Conservation (phyloP, 1,139 yeast species). For the Geotrichum fermentans region DNA sequence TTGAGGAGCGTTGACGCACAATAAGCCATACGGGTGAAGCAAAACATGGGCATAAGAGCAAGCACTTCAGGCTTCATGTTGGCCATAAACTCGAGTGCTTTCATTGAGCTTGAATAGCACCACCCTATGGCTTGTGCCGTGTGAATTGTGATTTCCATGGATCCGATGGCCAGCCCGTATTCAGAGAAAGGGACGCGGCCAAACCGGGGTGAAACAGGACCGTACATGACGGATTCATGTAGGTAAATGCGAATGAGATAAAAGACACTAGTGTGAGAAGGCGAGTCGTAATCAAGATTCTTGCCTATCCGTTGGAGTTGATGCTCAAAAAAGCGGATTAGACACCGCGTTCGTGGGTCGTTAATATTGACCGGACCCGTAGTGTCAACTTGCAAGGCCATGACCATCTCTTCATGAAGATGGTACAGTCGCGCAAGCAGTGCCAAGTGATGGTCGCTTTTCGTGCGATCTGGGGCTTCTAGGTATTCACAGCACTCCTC, state of each 20-base stretch:
- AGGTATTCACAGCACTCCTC: conserved; percentile 56
- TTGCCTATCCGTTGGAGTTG: conserved; percentile 18
- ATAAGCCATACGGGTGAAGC: conserved; percentile 60
- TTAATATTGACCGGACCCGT: conserved; percentile 31
- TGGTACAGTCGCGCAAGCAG: conserved; percentile 56
- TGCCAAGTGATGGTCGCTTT: conserved; percentile 43
- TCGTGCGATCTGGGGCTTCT: conserved; percentile 37
- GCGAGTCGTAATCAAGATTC: not conserved
- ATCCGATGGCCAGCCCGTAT: conserved; percentile 33
- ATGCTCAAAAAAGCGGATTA: conserved; percentile 29
- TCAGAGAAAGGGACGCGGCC: conserved; percentile 41
- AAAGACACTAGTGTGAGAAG: not conserved
- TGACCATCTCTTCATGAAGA: conserved; percentile 53
- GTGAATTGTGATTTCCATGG: conserved; percentile 25
- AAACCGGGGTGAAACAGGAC: conserved; percentile 25
- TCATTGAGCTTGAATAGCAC: conserved; percentile 27
- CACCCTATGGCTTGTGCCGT: conserved; percentile 25
- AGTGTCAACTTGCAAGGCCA: conserved; percentile 29
- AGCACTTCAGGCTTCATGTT: conserved; percentile 29
- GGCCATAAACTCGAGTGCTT: conserved; percentile 24
- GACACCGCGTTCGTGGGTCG: conserved; percentile 28
- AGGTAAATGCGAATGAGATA: conserved; percentile 69
- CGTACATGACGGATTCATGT: conserved; percentile 54
- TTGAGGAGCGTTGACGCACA: conserved; percentile 64
- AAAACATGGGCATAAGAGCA: conserved; percentile 57